Evolutionary conservation across 306 rosid species (phyloP), one percentile per base, ranked within the genome.

Genomic region (Trifolium repens): DNA sequence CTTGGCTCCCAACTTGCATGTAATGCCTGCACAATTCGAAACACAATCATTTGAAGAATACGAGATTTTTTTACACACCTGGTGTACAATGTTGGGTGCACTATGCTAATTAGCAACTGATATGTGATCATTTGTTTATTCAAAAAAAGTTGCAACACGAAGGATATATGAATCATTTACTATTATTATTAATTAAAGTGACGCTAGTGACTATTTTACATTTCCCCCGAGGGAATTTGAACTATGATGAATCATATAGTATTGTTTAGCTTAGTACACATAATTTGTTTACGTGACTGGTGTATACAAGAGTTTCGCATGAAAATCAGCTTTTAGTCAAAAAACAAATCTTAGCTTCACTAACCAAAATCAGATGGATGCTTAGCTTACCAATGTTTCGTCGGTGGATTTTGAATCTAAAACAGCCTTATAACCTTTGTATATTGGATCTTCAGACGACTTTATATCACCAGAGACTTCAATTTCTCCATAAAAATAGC

Each of bases 1-100:
- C 93, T 89, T 52, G 98, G 98, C 81, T 93, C 98, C 97, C 98
- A 93, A 82, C 97, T 93, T 70, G 98, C 97, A 77, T 91, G 85
- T 67, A 84, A 72, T 46, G 98, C 98, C 98, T 91, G 69, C 76
- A 49, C 82, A 81, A 44, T 63, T 81, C 69, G 71, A 70, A 46
- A 73, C n/a, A 40, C 12, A 42, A 67, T 17, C 61, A 66, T 62
- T 27, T 70, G 5, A 52, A 35, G 50, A 46, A 62, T 7, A 37
- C 32, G 61, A 46, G 61, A 53, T 16, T 34, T n/a, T 68, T 46
- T 68, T 42, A 30, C 34, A 30, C 34, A 30, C 5, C 5, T 30
- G 24, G 24, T 22, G 24, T 22, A 22, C 24, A 22, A 22, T 1
- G 24, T 22, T 22, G 24, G 24, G 24, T 1, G 24, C 24, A 22